Evolutionary conservation across 768 basidiomycete genomes (phyloP).

Genomic region (Russula emetica): DNA sequence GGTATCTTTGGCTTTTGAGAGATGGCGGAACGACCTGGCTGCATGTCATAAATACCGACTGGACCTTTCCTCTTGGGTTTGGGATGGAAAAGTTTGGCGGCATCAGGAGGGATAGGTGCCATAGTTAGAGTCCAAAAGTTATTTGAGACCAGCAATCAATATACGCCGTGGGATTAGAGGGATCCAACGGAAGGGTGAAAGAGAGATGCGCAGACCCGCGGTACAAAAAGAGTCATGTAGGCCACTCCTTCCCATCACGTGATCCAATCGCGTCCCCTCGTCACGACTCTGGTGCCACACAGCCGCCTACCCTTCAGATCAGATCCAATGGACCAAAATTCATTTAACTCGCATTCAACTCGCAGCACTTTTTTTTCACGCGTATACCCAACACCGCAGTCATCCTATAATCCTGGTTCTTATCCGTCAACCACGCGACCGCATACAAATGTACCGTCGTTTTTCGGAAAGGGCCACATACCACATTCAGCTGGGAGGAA

Average conservation of each 20-base stretch:
- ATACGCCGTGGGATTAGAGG: conserved; percentile 5
- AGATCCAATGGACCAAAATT: conserved; percentile 8
- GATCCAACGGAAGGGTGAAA: conserved; percentile 3
- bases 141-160: conserved; percentile 10
- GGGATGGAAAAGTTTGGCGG: conserved; percentile 28
- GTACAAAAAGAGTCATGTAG: neutral
- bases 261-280: neutral
- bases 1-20: conserved; percentile 20
- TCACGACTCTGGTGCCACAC: neutral
- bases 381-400: conserved; percentile 10
- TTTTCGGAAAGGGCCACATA: conserved; percentile 18
- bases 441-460: conserved; percentile 10
- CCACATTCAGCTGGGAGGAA: conserved; percentile 5
- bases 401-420: neutral
- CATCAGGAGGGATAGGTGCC: conserved; percentile 21
- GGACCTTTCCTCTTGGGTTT: conserved; percentile 25
- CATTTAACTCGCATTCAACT: conserved; percentile 5
- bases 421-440: conserved; percentile 3
- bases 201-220: neutral
- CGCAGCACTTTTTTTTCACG: conserved; percentile 17
- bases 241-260: conserved; percentile 5
- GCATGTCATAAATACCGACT: conserved; percentile 17
- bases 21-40: conserved; percentile 16
- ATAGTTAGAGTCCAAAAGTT: conserved; percentile 1
- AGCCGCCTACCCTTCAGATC: too few relatives aligned